Evolutionary conservation across 306 rosid genomes (phyloP).

Genomic region (Abrus precatorius): DNA sequence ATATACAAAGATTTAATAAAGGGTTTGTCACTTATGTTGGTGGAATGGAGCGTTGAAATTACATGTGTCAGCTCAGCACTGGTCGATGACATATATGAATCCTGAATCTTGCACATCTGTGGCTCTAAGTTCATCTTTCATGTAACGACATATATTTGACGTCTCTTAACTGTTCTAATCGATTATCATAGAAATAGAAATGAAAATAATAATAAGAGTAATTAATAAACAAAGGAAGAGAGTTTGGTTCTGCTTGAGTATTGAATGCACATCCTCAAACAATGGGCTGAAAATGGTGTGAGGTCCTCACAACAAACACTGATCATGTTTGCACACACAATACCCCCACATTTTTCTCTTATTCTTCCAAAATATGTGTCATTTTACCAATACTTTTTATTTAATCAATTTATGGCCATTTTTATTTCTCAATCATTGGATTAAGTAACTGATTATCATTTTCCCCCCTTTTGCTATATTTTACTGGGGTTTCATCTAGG

Average conservation of each 20-base stretch:
- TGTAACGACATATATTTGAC: not conserved
- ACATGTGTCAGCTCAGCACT: not conserved
- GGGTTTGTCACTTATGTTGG: not conserved
- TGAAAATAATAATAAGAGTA: not conserved
- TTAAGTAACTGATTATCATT: too few relatives aligned
- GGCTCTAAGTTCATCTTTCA: conserved; percentile 22
- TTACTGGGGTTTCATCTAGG: too few relatives aligned
- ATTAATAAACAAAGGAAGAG: too few relatives aligned
- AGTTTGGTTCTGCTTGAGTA: not conserved
- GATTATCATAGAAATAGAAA: not conserved
- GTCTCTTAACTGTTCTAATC: not conserved
- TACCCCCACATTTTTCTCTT: not conserved
- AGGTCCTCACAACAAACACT: not conserved
- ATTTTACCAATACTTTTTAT: not conserved
- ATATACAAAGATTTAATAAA: not conserved
- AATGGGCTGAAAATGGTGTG: not conserved
- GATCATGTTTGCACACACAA: not conserved
- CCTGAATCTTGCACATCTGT: not conserved
- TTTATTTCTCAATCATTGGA: too few relatives aligned
- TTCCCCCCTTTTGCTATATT: too few relatives aligned
- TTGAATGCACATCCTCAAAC: not conserved
- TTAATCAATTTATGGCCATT: not conserved
- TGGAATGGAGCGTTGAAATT: not conserved
- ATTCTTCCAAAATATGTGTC: not conserved
- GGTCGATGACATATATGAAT: conserved; percentile 18